Evolutionary conservation across 1,284 basidiomycete species (phyloP).

Genomic region (Cutaneotrichosporon mucoides): DNA sequence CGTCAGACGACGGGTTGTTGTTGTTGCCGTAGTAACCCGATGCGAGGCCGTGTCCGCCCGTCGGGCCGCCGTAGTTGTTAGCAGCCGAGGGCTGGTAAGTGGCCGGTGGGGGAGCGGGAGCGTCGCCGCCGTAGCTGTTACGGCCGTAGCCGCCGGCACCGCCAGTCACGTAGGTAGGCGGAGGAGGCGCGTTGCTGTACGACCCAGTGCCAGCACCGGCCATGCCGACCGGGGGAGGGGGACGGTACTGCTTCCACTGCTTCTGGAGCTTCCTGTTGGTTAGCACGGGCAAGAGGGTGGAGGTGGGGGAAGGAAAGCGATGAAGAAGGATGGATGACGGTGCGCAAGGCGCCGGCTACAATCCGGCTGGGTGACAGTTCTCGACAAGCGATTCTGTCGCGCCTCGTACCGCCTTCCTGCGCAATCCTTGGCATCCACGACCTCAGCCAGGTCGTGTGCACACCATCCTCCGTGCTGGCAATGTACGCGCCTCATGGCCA

Average conservation of each 20-base stretch:
- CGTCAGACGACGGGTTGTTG: not conserved
- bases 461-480: too few species aligned
- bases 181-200: constrained; percentile 37
- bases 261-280: constrained; percentile 22
- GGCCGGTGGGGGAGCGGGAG: constrained; percentile 19
- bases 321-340: too few species aligned
- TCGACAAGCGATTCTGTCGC: too few species aligned
- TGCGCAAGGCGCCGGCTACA: too few species aligned
- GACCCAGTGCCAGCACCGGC: not conserved
- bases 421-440: too few species aligned
- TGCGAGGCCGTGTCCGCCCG: constrained; percentile 20
- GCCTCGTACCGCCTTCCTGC: too few species aligned
- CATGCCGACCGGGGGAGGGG: constrained; percentile 19
- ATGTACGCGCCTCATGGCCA: too few species aligned
- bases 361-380: too few species aligned
- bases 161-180: constrained; percentile 12
- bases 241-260: constrained; percentile 32
- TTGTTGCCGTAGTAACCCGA: constrained; percentile 28
- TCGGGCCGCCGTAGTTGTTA: constrained; percentile 23
- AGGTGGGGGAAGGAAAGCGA: too few species aligned
- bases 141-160: constrained; percentile 3
- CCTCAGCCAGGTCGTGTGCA: too few species aligned
- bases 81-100: constrained; percentile 42
- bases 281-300: not conserved
- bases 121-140: not conserved